Evolutionary conservation across 2,329 filamentous ascomycete genomes (phyloP), one percentile per base, ranked within the genome.

Genomic region (Aspergillus tubingensis): DNA sequence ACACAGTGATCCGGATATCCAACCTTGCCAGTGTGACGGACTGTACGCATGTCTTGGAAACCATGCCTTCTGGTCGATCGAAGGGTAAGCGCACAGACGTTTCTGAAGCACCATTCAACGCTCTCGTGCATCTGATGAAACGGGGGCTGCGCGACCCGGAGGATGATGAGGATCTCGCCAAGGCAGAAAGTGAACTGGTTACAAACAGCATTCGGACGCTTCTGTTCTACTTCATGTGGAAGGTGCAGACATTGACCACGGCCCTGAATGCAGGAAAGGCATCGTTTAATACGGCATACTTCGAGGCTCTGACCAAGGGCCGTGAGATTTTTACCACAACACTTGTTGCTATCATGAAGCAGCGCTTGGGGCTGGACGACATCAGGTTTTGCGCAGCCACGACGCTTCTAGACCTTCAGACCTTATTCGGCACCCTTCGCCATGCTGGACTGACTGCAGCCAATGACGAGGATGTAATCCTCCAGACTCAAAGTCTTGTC

Each of bases 161-260:
- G 57, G 80, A 87, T 3, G 86, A 92, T 57, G 85, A 88, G 47
- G 88, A 90, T 13, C 83, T 88, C 25, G 90, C 92, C 64, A 87
- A 87, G 47, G 80, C 91, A 11, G 94, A 98, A 74, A 91, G 95
- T 66, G 88, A 91, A 65, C 82, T 95, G 47, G 88, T 92, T 6
- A 82, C 86, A 2, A 89, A 88, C 68, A 89, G 92, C 30, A 90
- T 96, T 69, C 89, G 90, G 65, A 84, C 88, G 2, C 83, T 90
- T 54, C 83, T 92, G 50, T 92, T 96, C 77, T 98, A 97, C 78
- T 96, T 97, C 73, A 91, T 96, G 87, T 99, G 95, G 95, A 94
- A 95, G 72, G 85, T 90, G 21, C 85, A 86, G 56, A 81, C 83
- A 55, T 70, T 91, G 62, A 80, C 82, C 63, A 80, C 82, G 57